Percentiles rank a stretch among this genome's conserved stretches.
Evolutionary conservation across 192 early-diverging fungal species (phyloP).

Genomic region (Chytriomyces sp.): DNA sequence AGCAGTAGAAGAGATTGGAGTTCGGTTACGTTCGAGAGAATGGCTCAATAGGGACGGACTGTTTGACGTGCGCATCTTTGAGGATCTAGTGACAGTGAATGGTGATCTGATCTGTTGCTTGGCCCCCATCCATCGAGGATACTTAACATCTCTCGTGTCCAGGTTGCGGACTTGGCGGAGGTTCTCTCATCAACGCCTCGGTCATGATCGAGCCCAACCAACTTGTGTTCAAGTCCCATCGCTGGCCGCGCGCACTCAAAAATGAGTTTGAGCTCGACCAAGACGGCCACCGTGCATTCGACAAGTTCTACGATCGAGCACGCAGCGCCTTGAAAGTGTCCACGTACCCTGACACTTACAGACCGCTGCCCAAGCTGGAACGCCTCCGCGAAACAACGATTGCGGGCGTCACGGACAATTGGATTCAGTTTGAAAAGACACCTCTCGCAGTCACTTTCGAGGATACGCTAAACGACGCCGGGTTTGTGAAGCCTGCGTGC

Average conservation of each 20-base stretch:
- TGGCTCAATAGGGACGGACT: neutral
- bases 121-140: too few relatives aligned
- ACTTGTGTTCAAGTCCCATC: neutral
- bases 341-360: neutral
- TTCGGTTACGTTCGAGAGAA: neutral
- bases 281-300: neutral
- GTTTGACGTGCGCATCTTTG: neutral
- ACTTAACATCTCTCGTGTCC: neutral
- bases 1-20: neutral
- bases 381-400: neutral
- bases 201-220: conserved; percentile 2
- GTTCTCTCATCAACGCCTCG: neutral
- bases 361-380: conserved; percentile 6
- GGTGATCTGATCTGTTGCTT: neutral
- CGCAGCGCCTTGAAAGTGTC: neutral
- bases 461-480: neutral
- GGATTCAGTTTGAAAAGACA: neutral
- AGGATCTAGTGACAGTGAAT: neutral
- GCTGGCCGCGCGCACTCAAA: neutral
- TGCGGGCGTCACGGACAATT: neutral
- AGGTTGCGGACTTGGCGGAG: conserved; percentile 6
- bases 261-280: neutral
- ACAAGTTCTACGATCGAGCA: neutral
- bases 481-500: conserved; percentile 6
- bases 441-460: conserved; percentile 1